Percentiles rank a stretch among this genome's conserved stretches.
These are phyloP conservation scores for Colletotrichum sp. DNA, from an alignment of 2,329 filamentous ascomycete species.

Conservation along the genomic window DNA sequence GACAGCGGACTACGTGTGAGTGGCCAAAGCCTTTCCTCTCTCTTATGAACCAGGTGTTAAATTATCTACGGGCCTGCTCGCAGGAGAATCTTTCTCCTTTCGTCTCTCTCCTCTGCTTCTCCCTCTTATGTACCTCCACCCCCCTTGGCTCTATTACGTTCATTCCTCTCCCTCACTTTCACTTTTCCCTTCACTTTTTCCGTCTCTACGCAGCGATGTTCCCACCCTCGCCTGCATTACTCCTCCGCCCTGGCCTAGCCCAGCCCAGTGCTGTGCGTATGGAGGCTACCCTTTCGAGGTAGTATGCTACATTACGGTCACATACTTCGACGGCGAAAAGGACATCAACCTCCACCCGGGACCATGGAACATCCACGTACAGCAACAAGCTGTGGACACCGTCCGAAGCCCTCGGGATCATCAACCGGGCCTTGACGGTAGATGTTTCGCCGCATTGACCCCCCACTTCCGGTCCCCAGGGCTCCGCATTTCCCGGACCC, in stretches of 20 bases:
- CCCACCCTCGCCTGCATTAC: background rate
- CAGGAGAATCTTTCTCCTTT: background rate
- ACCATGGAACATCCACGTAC: background rate
- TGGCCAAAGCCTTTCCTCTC: background rate
- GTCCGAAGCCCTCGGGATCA: background rate
- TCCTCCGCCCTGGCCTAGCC: background rate
- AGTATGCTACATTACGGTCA: background rate
- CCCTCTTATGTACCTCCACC: background rate
- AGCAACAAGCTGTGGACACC: background rate
- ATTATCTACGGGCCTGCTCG: slow-evolving; percentile 16
- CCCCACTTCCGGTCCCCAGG: background rate
- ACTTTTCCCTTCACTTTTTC: background rate
- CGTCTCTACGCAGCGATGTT: background rate
- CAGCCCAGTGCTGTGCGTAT: background rate
- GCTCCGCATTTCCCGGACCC: background rate
- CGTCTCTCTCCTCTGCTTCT: background rate
- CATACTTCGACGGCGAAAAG: background rate
- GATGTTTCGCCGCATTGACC: background rate
- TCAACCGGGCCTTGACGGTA: background rate
- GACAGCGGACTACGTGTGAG: slow-evolving; percentile 1
- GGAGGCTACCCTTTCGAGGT: background rate
- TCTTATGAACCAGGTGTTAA: slow-evolving; percentile 8
- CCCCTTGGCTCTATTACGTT: background rate
- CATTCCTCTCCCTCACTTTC: background rate
- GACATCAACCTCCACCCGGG: background rate